These are phyloP conservation scores for Annulohypoxylon moriforme DNA, from an alignment of 495 filamentous ascomycete genomes.

Conservation along the genomic window DNA sequence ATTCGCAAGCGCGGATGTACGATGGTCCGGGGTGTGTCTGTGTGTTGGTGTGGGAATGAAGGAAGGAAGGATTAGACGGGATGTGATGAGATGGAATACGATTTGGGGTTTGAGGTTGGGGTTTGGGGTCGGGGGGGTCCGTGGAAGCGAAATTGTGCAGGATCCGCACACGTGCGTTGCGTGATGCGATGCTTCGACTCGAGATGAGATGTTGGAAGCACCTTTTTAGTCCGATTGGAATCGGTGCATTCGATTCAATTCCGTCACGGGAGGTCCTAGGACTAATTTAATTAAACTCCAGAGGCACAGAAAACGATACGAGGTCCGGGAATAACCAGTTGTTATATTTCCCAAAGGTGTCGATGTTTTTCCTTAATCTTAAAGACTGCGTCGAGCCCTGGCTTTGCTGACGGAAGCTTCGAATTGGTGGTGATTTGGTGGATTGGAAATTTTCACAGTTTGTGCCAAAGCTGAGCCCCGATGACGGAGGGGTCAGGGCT, in stretches of 20 bases:
- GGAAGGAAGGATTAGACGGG: background rate
- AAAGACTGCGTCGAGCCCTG: too few species aligned
- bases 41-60: background rate
- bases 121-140: background rate
- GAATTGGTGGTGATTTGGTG: too few species aligned
- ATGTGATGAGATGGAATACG: background rate
- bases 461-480: slow-evolving; percentile 36
- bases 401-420: slow-evolving; percentile 19
- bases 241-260: background rate
- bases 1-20: too few species aligned
- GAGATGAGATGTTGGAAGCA: background rate
- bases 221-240: background rate
- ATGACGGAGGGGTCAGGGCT: slow-evolving; percentile 36
- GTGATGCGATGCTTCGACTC: too few species aligned
- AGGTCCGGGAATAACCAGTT: slow-evolving; percentile 9
- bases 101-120: background rate
- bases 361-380: background rate
- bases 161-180: slow-evolving; percentile 4
- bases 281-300: too few species aligned
- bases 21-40: background rate
- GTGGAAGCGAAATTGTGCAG: background rate
- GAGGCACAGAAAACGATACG: too few species aligned
- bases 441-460: slow-evolving; percentile 36
- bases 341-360: background rate
- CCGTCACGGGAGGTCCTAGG: too few species aligned